Evolutionary conservation across 2,329 filamentous ascomycete species (phyloP).

Genomic region (Penicillium sp.): DNA sequence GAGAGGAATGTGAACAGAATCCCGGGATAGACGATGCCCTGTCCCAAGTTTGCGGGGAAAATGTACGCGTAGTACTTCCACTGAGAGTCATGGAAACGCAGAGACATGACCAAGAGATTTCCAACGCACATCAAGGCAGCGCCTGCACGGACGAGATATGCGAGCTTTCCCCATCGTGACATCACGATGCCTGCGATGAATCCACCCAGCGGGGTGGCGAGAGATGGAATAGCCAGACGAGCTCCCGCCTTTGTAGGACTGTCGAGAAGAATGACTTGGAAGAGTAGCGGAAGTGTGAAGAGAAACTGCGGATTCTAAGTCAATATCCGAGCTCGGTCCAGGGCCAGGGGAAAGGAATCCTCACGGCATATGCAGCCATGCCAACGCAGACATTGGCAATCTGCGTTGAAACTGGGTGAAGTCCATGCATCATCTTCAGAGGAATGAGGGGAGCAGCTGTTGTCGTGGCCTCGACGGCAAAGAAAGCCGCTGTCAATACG

Average conservation of each 20-base stretch:
- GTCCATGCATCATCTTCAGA: conserved; percentile 56
- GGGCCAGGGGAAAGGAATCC: conserved; percentile 26
- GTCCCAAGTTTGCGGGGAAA: conserved; percentile 50
- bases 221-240: conserved; percentile 48
- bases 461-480: conserved; percentile 45
- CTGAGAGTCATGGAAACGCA: conserved; percentile 44
- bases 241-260: conserved; percentile 49
- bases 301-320: conserved; percentile 38
- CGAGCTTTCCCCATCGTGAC: conserved; percentile 51
- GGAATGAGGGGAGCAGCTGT: conserved; percentile 50
- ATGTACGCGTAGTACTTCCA: conserved; percentile 52
- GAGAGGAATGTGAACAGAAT: conserved; percentile 64
- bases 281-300: conserved; percentile 52
- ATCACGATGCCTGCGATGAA: conserved; percentile 50
- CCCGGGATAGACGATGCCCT: conserved; percentile 51
- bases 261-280: conserved; percentile 45
- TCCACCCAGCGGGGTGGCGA: conserved; percentile 49
- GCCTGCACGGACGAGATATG: conserved; percentile 44
- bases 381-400: conserved; percentile 63
- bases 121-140: conserved; percentile 49
- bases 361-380: conserved; percentile 63
- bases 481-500: conserved; percentile 40
- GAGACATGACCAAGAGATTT: conserved; percentile 44
- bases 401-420: conserved; percentile 58
- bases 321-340: background rate